Evolutionary conservation across 257 asterid genomes (phyloP).

Genomic region (Coffea eugenioides): DNA sequence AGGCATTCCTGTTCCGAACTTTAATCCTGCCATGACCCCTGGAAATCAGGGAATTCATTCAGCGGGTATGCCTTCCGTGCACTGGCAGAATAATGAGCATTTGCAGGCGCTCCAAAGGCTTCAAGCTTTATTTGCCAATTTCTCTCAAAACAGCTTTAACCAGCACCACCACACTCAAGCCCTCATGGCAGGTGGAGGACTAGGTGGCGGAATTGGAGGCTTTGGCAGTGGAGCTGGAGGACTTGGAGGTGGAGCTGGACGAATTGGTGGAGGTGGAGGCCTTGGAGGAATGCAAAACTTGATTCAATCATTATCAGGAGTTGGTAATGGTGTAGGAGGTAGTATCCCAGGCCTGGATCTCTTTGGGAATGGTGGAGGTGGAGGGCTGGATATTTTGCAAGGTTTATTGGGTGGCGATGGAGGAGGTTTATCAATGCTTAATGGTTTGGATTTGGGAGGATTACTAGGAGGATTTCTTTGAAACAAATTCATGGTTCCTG

Average conservation of each 20-base stretch:
- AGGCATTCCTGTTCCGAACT: slow-evolving; percentile 14
- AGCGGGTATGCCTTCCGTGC: slow-evolving; percentile 9
- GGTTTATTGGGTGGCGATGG: slow-evolving; percentile 32
- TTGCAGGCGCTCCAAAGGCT: slow-evolving; percentile 18
- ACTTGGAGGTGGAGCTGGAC: background rate
- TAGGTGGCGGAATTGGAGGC: slow-evolving; percentile 13
- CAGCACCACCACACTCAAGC: slow-evolving; percentile 23
- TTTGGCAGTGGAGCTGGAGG: background rate
- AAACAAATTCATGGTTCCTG: background rate
- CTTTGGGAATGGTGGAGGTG: slow-evolving; percentile 11
- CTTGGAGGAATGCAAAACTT: slow-evolving; percentile 14
- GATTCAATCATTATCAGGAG: slow-evolving; percentile 4
- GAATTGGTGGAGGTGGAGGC: slow-evolving; percentile 9
- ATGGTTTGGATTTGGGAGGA: slow-evolving; percentile 38
- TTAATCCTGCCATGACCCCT: slow-evolving; percentile 1
- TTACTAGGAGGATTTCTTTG: slow-evolving; percentile 22
- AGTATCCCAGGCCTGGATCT: slow-evolving; percentile 18
- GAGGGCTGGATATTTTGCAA: slow-evolving; percentile 32
- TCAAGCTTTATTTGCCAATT: slow-evolving; percentile 18
- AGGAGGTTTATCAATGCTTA: slow-evolving; percentile 19
- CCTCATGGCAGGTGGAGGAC: slow-evolving; percentile 25
- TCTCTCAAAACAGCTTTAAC: slow-evolving; percentile 3
- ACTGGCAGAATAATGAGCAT: slow-evolving; percentile 17
- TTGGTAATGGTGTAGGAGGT: slow-evolving; percentile 14
- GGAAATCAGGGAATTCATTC: slow-evolving; percentile 21